Base-by-base conservation (phyloP, 1,284 basidiomycete genomes). In the Nidula niveotomentosa region DNA sequence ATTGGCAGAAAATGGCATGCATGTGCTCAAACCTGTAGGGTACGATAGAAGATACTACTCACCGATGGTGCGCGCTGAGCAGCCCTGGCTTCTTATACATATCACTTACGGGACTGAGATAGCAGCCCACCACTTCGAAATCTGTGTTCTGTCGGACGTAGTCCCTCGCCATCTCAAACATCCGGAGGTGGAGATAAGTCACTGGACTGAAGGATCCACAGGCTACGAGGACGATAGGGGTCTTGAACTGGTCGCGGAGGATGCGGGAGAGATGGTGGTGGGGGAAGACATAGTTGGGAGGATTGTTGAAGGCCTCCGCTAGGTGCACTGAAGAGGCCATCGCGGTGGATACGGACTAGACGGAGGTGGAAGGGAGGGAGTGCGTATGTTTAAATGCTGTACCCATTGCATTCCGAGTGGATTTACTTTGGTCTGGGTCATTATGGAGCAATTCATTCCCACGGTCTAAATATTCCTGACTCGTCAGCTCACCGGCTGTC, bases 131-230 rank as follows among this genome's bases (percentile, higher is more conserved):
- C 63, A 98, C 89, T 76, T 97, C 95, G 67, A 93, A 96, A 61
- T 94, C 85, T 58, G 93, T 94, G 64, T 92, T 93, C 68, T 97
- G 95, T 52, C 94, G 84, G 56, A 94, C 86, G 66, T 94, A 95
- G 76, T 98, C 95, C 74, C 91, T 93, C 55, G 95, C 95, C 95
- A 98, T 97, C 72, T 97, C 95, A 72, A 97, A 98, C 93, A 98
- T 97, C 56, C 95, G 91, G 39, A 93, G 86, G 66, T 90, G 89
- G 55, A 92, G 85, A 63, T 90, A 92, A 15, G 90, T 92, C 58
- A 92, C 83, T 13, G 88, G 89, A 68, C 86, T 90, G 79, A 91
- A 91, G 59, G 89, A 91, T 41, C 89, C 90, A 62, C 89, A 91
- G 55, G 86, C 89, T 55, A 93, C 86, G 60, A 91, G 81, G 53